Base-by-base conservation (phyloP, 768 basidiomycete species). In the Pleurotus salmoneostramineus region DNA sequence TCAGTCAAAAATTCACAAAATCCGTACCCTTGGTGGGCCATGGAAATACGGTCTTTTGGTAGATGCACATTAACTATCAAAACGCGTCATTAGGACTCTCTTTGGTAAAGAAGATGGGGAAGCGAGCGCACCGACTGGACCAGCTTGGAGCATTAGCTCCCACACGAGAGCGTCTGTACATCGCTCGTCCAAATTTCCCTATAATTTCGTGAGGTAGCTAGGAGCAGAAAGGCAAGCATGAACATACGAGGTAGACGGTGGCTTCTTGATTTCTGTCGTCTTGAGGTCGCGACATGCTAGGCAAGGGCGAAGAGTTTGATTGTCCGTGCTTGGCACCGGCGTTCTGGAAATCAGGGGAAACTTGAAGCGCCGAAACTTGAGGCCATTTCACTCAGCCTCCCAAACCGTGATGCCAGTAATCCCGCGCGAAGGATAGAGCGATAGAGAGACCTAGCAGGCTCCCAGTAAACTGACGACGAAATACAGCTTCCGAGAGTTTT, bases 1-100 rank as follows among this genome's bases (percentile, higher is more conserved):
- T 98, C 95, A 40, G 95, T 95, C 73, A 96, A 77, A 73, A 99
- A 98, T 79, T 99, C 97, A 83, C 96, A 98, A 77, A 99, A 99
- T 42, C 97, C 97, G 74, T 98, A 99, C 48, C 97, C 97, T 75
- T 99, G 97, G 70, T 98, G 97, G 1, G 92, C 82, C 92, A 95
- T 96, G 10, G 95, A 97, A 57, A 99, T 93, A 64, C 97, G 88
- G 74, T 99, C 97, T 76, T 98, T 99, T 11, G 97, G 95, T 5
- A 99, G 79, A 74, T 98, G 97, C 0, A 98, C 95, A 68, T 98
- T 99, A 17, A 95, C 96, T 96, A 63, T 17, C 57, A 32, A 34
- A 43, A 27, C 15, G 50, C 10, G n/a, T 17, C 6, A 43, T 55
- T 5, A 31, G 37, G 8, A 40, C 31, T 17, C 8, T 15, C 40